These are phyloP conservation scores for Xylaria digitata DNA, from an alignment of 2,329 filamentous ascomycete species.

Conservation along the genomic window DNA sequence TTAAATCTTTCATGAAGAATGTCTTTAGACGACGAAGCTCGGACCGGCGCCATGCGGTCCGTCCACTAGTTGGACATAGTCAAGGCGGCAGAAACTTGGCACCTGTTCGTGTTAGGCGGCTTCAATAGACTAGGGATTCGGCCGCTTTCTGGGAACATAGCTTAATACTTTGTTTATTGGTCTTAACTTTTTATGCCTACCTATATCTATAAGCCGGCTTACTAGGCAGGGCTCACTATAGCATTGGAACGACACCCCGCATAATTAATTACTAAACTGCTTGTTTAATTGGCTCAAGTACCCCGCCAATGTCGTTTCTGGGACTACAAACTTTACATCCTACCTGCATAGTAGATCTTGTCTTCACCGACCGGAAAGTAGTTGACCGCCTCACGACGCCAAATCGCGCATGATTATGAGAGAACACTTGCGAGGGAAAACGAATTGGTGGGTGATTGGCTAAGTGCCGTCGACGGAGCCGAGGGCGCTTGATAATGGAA, in stretches of 20 bases:
- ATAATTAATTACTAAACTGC: not conserved
- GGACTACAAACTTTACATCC: too few species aligned
- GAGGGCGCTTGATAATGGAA: too few species aligned
- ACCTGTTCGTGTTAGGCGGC: slow-evolving; percentile 1
- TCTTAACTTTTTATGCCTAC: not conserved
- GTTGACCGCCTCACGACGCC: too few species aligned
- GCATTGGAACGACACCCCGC: not conserved
- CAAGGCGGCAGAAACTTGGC: not conserved
- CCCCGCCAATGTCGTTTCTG: too few species aligned
- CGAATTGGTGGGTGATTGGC: too few species aligned
- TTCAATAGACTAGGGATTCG: slow-evolving; percentile 3
- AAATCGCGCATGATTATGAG: too few species aligned
- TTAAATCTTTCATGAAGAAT: slow-evolving; percentile 1
- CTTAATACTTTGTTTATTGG: not conserved
- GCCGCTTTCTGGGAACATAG: not conserved
- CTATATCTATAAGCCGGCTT: slow-evolving; percentile 3
- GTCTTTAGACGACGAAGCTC: slow-evolving; percentile 1
- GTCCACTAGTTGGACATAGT: not conserved
- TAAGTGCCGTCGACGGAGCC: too few species aligned
- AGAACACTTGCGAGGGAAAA: too few species aligned
- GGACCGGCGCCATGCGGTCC: not conserved
- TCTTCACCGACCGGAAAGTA: not conserved
- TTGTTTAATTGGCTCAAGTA: not conserved
- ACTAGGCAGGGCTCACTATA: not conserved
- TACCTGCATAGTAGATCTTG: too few species aligned